Evolutionary conservation across 108 stramenopile species (phyloP), one percentile per base, ranked within the genome.

Genomic region (Cyclostephanos invisitatus): DNA sequence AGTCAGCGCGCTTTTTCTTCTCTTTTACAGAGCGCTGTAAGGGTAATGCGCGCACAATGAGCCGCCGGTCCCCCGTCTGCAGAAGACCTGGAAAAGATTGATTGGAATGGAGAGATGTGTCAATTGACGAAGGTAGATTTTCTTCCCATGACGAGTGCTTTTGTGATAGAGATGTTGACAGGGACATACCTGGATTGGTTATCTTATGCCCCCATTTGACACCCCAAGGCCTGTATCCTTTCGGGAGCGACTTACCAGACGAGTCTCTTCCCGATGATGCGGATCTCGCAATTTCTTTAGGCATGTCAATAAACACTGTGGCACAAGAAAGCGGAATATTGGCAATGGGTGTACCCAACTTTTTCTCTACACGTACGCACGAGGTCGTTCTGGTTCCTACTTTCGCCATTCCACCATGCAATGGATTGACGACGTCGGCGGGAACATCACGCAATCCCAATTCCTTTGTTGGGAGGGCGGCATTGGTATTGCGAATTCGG

Each of bases 11-110:
- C 17, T 82, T 80, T 51, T 83, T 78, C 46, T 51, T 61, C 8
- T 73, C 61, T 22, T 87, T 72, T 9, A 49, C 15, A 4, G 73
- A 72, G 22, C 68, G 63, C 40, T 70, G 37, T 10, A 88, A 49
- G 1, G 90, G 90, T 21, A 91, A 32, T 67, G 85, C 80, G 17
- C 90, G 82, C 17, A 89, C 47, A 25, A 91, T 62, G 14, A 87
- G 64, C 17, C 86, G 70, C 9, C 58, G 25, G 46, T 91, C 87
- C 0, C 81, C 83, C 20, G 74, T 75, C 37, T 62, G 59, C 24
- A 67, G 60, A 4, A 68, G 47, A 15, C 59, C 67, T 57, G 5
- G 11, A 40, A 46, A 46, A 1, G 1, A 22, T 51, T 37, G 21
- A 47, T 22, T 47, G n/a, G 35, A 25, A 54, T 54, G 14, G 51